phyloP scores from a whole-genome alignment of 2,329 filamentous ascomycete genomes.

The Penicillium aurantiogriseum region DNA sequence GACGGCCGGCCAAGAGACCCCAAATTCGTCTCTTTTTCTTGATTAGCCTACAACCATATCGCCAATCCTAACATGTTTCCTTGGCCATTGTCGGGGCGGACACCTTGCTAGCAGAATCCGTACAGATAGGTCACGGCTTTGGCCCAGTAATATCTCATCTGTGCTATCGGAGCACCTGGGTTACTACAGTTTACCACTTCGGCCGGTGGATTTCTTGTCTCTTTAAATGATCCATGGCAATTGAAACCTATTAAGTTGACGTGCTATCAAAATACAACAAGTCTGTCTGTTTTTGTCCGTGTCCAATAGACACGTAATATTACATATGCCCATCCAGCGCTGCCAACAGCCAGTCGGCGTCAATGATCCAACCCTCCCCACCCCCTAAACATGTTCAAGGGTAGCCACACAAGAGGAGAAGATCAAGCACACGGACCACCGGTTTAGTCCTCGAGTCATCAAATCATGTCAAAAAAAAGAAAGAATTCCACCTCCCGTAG shows the following conservation, averaged over 20 bases:
- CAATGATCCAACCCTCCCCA: no score
- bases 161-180: background rate
- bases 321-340: background rate
- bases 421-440: background rate
- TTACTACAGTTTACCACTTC: background rate
- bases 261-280: background rate
- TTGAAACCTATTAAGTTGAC: background rate
- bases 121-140: background rate
- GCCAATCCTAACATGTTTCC: background rate
- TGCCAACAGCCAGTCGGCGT: background rate
- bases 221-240: background rate
- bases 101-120: background rate
- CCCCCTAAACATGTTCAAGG: background rate
- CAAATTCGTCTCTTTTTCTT: conserved; percentile 92
- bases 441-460: conserved; percentile 7
- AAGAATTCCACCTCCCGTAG: background rate
- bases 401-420: background rate
- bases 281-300: background rate
- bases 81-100: background rate
- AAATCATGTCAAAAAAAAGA: conserved; percentile 8
- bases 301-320: background rate
- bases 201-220: background rate
- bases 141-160: background rate
- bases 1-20: conserved; percentile 88
- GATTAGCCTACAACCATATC: conserved; percentile 23